Percentiles rank a stretch among this genome's conserved stretches.
phyloP scores from a whole-genome alignment of 768 basidiomycete species.

The Tricholoma furcatifolium region DNA sequence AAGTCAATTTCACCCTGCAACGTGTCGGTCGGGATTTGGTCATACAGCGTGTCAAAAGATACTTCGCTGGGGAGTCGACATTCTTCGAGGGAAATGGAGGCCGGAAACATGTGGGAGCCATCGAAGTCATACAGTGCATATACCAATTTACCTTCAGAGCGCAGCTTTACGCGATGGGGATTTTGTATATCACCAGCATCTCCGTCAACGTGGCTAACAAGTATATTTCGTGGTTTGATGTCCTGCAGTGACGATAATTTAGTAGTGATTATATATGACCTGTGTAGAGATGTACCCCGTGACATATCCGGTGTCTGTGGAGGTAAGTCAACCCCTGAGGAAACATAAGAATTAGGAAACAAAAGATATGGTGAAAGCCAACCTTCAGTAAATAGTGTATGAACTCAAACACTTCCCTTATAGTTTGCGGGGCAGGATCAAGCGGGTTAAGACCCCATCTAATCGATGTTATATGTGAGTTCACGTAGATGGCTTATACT shows the following conservation, averaged over 20 bases:
- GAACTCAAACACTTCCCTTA: conserved; percentile 4
- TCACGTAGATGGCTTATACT: neutral
- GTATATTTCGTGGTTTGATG: conserved; percentile 17
- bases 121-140: conserved; percentile 26
- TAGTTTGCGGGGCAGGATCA: neutral
- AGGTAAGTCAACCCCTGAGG: conserved; percentile 19
- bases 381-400: conserved; percentile 20
- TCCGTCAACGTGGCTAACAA: conserved; percentile 17
- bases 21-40: conserved; percentile 11
- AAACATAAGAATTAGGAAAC: neutral
- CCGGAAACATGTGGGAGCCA: conserved; percentile 17
- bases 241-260: conserved; percentile 7
- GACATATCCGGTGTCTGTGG: conserved; percentile 19
- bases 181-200: neutral
- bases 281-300: conserved; percentile 20
- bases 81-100: conserved; percentile 1
- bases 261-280: neutral
- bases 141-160: conserved; percentile 8
- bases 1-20: conserved; percentile 23
- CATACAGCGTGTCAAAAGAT: neutral
- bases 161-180: neutral
- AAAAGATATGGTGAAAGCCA: neutral
- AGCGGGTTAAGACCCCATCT: conserved; percentile 6
- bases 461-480: neutral
- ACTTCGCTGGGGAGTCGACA: conserved; percentile 12